Conservation (phyloP, 2,329 filamentous ascomycete species). For the Claviceps fusiformis region DNA sequence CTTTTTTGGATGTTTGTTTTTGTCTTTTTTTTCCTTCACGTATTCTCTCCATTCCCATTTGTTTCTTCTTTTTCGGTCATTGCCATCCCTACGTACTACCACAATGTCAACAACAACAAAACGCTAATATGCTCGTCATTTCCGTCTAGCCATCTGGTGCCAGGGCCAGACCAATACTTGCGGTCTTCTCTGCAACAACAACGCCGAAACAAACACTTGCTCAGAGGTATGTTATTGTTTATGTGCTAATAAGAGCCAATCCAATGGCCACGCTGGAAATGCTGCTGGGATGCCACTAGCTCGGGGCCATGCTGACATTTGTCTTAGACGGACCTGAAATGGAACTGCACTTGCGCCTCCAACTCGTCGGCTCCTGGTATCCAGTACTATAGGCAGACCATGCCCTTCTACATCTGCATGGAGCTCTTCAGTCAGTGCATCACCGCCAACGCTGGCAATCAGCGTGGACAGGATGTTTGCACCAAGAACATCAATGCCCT, state of each 20-base stretch:
- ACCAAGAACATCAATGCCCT: constrained; percentile 30
- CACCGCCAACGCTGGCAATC: constrained; percentile 24
- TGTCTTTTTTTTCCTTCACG: no score
- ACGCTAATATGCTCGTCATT: constrained; percentile 3
- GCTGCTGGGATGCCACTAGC: constrained; percentile 4
- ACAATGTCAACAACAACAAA: background rate
- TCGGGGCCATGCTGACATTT: constrained; percentile 1
- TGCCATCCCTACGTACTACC: no score
- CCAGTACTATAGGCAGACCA: constrained; percentile 38
- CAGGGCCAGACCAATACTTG: constrained; percentile 37
- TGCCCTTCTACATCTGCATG: constrained; percentile 39
- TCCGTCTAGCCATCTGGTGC: constrained; percentile 36
- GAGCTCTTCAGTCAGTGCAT: constrained; percentile 36
- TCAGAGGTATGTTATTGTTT: constrained; percentile 24
- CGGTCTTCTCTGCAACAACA: constrained; percentile 29
- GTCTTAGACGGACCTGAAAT: constrained; percentile 26
- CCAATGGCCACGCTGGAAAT: background rate
- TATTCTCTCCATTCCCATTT: no score
- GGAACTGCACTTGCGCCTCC: constrained; percentile 32
- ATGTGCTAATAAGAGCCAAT: background rate
- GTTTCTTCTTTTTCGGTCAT: no score
- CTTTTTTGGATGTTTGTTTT: background rate
- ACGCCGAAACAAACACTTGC: constrained; percentile 30
- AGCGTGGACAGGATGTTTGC: constrained; percentile 33
- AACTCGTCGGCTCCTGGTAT: constrained; percentile 37